Base-by-base conservation (phyloP, 805 yeast genomes). In the Wickerhamiella occidentalis region DNA sequence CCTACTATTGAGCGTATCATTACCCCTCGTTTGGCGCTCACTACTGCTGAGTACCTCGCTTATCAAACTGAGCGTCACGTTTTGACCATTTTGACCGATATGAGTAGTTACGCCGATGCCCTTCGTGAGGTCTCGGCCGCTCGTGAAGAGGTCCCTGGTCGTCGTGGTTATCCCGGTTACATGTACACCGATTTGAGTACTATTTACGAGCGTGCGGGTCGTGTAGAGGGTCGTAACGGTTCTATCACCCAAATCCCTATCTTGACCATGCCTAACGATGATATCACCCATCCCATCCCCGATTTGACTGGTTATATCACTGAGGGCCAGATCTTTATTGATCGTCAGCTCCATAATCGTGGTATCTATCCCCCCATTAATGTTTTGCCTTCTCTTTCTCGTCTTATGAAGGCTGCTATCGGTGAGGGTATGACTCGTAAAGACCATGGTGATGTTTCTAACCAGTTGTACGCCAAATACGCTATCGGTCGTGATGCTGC, bases 141-240 rank as follows among this genome's bases (percentile, higher is more conserved):
- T 45, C 87, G 99, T 77, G 99, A 92, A 72, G 98, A 94, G 73
- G 98, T 92, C 43, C 98, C 98, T 66, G 99, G 99, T 77, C 87
- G 99, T 79, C 87, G 99, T 81, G 99, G 99, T 76, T 92, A 92
- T 71, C 99, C 99, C 56, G 99, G 99, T 84, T 92, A 92, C 70
- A 92, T 92, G 99, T 92, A 92, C 74, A 92, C 99, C 44, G 99
- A 92, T 82, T 85, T 92, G 75, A 85, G 97, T 47, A 92, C 97
- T 47, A 87, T 92, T 64, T 92, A 92, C 69, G 99, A 92, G 74
- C 85, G 99, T 76, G 99, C 99, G 42, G 99, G 99, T 68, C 85
- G 99, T 76, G 97, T 92, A 55, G 98, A 92, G 73, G 99, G 99
- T 58, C 83, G 98, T 74, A 92, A 92, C 64, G 99, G 99, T 67